Percentiles rank a stretch among this genome's conserved stretches.
Conservation (phyloP, 305 asterid genomes). For the Fraxinus greggii region DNA sequence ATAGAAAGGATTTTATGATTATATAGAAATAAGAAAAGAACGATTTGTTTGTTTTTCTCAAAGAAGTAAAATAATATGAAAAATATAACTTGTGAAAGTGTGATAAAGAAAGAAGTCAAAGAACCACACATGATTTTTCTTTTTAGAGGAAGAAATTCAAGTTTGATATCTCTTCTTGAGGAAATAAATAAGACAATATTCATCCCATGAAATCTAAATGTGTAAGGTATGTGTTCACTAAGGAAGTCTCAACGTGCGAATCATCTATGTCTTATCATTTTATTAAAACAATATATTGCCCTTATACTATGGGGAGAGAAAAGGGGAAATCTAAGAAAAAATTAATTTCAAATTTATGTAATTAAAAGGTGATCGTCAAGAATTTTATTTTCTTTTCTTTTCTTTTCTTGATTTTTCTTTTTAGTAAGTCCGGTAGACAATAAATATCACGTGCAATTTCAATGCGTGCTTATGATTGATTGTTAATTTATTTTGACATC, state of each 20-base stretch:
- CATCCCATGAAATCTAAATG: neutral
- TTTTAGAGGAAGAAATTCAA: neutral
- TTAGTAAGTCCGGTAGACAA: neutral
- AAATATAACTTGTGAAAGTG: neutral
- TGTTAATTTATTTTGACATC: too few species aligned
- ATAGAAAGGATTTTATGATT: neutral
- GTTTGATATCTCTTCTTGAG: neutral
- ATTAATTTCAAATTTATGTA: neutral
- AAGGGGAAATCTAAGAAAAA: neutral
- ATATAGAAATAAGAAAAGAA: neutral
- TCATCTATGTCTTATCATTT: neutral
- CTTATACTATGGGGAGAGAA: neutral
- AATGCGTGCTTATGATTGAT: too few species aligned
- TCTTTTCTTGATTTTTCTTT: too few species aligned
- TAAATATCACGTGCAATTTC: too few species aligned
- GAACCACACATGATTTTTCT: neutral
- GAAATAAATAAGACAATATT: neutral
- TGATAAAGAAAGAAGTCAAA: neutral
- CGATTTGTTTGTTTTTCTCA: neutral
- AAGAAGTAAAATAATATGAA: neutral
- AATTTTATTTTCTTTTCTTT: too few species aligned
- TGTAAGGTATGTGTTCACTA: neutral
- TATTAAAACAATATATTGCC: neutral
- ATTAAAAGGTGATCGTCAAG: neutral
- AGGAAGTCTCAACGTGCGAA: neutral